Percentiles rank a stretch among this genome's conserved stretches.
Evolutionary conservation across 2,329 filamentous ascomycete species (phyloP).

Genomic region (Teratosphaeriaceae sp.): DNA sequence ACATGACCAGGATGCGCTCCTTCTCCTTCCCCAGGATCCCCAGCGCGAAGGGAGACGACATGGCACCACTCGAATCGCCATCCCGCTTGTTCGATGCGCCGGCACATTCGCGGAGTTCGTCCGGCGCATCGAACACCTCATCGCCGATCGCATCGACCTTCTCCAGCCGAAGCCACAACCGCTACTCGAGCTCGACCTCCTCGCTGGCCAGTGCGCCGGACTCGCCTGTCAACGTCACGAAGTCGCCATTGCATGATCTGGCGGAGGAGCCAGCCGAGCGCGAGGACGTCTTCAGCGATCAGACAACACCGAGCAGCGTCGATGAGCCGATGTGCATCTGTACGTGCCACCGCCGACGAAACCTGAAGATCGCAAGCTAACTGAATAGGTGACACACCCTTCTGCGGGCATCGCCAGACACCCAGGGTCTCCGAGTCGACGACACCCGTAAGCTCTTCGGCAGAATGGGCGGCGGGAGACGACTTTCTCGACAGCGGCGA

Average conservation of each 20-base stretch:
- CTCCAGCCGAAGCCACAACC: constrained; percentile 54
- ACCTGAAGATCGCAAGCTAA: constrained; percentile 2
- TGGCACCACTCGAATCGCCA: constrained; percentile 17
- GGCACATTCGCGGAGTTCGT: constrained; percentile 31
- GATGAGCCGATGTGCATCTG: constrained; percentile 60
- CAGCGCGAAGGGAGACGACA: constrained; percentile 15
- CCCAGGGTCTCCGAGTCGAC: background rate
- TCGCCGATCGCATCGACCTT: constrained; percentile 68
- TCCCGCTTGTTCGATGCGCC: constrained; percentile 18
- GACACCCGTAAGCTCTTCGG: constrained; percentile 4
- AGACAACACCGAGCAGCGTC: background rate
- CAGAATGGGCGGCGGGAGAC: constrained; percentile 32
- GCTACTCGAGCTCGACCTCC: constrained; percentile 68
- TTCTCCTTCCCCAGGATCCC: constrained; percentile 20
- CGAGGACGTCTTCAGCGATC: constrained; percentile 51
- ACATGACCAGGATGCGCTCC: constrained; percentile 24
- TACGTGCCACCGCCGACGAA: constrained; percentile 44
- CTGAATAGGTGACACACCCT: constrained; percentile 52
- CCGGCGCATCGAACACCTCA: constrained; percentile 53
- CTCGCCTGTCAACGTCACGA: constrained; percentile 52
- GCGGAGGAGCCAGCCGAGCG: constrained; percentile 73
- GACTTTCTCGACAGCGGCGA: constrained; percentile 56
- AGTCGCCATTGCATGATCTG: constrained; percentile 69
- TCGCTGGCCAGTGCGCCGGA: constrained; percentile 62
- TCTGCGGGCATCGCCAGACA: constrained; percentile 47